These are phyloP conservation scores for Botrytis hyacinthi DNA, from an alignment of 2,329 filamentous ascomycete species.

Conservation along the genomic window DNA sequence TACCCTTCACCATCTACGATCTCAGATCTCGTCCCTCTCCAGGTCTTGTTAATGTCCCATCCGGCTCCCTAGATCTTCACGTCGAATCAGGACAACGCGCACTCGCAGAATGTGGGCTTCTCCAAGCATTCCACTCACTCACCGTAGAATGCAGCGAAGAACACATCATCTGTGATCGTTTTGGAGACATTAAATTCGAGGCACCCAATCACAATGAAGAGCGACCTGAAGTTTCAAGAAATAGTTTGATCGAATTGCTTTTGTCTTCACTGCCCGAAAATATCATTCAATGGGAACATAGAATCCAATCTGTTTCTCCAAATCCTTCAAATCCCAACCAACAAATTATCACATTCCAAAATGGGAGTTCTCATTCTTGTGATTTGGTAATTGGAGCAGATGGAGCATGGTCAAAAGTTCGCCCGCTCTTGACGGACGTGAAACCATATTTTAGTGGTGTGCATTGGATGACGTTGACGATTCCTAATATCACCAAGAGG, in stretches of 20 bases:
- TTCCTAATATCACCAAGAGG: conserved; percentile 18
- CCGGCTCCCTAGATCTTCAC: conserved; percentile 52
- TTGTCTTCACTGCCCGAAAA: conserved; percentile 27
- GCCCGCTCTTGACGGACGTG: conserved; percentile 33
- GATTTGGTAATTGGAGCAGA: conserved; percentile 47
- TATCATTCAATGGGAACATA: conserved; percentile 30
- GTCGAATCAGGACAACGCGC: conserved; percentile 46
- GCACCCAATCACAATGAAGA: conserved; percentile 28
- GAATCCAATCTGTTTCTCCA: conserved; percentile 9
- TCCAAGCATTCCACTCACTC: conserved; percentile 44
- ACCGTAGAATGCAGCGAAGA: conserved; percentile 45
- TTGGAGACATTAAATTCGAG: conserved; percentile 31
- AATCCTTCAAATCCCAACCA: conserved; percentile 1
- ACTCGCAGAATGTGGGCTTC: conserved; percentile 46
- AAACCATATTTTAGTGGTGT: conserved; percentile 28
- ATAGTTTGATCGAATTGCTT: conserved; percentile 31
- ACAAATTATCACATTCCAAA: conserved; percentile 18
- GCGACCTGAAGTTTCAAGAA: conserved; percentile 35
- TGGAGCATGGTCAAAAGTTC: conserved; percentile 43
- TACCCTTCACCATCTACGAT: conserved; percentile 42
- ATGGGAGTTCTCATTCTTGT: conserved; percentile 26
- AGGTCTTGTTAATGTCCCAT: conserved; percentile 34
- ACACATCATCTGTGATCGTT: conserved; percentile 40
- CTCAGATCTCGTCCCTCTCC: conserved; percentile 36
- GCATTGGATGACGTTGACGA: conserved; percentile 27